phyloP scores from a whole-genome alignment of 805 yeast species.

The Ogataea polymorpha region DNA sequence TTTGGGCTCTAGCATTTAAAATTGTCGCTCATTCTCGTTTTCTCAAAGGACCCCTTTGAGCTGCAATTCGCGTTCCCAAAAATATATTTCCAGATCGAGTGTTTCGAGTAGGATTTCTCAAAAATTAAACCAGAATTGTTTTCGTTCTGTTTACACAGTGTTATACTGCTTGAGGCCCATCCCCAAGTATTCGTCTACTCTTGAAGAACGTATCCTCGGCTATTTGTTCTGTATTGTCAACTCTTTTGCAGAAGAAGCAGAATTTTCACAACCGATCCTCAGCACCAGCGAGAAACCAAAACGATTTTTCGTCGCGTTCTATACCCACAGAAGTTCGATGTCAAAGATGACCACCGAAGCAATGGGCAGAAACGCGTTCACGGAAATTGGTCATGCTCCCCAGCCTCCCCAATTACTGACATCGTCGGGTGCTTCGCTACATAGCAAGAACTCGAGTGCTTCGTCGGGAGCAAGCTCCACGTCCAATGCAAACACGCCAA shows the following conservation, averaged over 20 bases:
- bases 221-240: not conserved
- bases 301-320: not conserved
- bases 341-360: constrained; percentile 18
- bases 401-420: constrained; percentile 17
- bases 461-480: constrained; percentile 29
- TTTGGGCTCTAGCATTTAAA: not conserved
- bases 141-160: constrained; percentile 5
- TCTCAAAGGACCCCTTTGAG: constrained; percentile 6
- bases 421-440: constrained; percentile 19
- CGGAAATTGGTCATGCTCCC: constrained; percentile 26
- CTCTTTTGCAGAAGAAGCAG: not conserved
- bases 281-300: not conserved
- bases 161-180: not conserved
- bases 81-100: constrained; percentile 9
- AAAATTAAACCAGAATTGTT: constrained; percentile 4
- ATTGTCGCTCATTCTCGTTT: constrained; percentile 2
- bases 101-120: not conserved
- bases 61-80: constrained; percentile 11
- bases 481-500: constrained; percentile 13
- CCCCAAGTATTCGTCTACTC: not conserved
- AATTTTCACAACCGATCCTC: too few relatives aligned
- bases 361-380: constrained; percentile 19
- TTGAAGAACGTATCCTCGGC: not conserved
- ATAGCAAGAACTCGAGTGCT: constrained; percentile 33
- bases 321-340: constrained; percentile 2